Base-by-base conservation (phyloP, 2,329 filamentous ascomycete species). In the Colletotrichum endophyticum region DNA sequence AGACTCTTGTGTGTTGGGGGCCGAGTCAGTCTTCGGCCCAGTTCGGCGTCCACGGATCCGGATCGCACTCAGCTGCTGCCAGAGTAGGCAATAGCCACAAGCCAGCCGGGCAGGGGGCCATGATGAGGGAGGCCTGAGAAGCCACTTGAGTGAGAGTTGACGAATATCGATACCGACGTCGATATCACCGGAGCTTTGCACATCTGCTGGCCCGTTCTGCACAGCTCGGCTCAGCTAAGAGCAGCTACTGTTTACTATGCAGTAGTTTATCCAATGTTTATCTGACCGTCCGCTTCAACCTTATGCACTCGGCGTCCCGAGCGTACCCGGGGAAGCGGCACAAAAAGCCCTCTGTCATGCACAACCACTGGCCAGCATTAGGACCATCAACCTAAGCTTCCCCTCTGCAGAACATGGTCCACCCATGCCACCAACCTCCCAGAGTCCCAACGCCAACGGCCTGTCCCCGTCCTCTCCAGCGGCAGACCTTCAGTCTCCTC, bases 281-380 rank as follows among this genome's bases (percentile, higher is more conserved):
- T 74, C 64, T 74, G 74, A 76, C 74, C 70, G n/a, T 63, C 59
- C 22, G 49, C 62, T 53, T 72, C 68, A 69, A 73, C 62, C 64
- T 73, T 62, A 70, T 70, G 67, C 67, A 70, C 36, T 57, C 39
- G 44, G 39, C 39, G 70, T 63, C 61, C 73, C 70, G 64, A 57
- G 73, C 70, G 70, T 61, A 66, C 34, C 59, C 72, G 59, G 70
- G 70, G 73, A 64, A 67, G 44, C 59, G 34, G 73, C 70, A 74
- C 74, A 73, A 53, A 71, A 53, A 57, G 27, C 44, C 59, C 59
- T 28, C 53, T 73, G 49, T 76, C 73, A 73, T 76, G 70, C 74
- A 73, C 61, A 57, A 19, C 22, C 22, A 30, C 34, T 22, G 44
- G 44, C 44, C n/a, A 53, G n/a, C 44, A 22, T 53, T 53, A 13